Percentiles rank a stretch among this genome's conserved stretches.
These are phyloP conservation scores for Sporothrix mexicana DNA, from an alignment of 2,329 filamentous ascomycete genomes.

Conservation along the genomic window DNA sequence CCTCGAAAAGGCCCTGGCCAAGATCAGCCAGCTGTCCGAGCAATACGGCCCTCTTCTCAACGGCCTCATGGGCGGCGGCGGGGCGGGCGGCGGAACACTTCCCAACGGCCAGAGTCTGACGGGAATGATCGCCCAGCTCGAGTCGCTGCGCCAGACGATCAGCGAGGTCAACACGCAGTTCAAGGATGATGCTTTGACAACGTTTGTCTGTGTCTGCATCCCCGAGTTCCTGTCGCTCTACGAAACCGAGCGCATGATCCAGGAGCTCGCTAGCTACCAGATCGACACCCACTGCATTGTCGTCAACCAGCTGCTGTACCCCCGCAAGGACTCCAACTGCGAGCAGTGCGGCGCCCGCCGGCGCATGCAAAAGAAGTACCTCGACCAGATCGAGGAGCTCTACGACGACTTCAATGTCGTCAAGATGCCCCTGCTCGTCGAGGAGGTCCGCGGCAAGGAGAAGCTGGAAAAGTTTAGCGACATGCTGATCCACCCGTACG, in stretches of 20 bases:
- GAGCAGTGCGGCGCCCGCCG: conserved; percentile 93
- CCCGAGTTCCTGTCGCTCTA: conserved; percentile 96
- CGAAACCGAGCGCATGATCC: conserved; percentile 99
- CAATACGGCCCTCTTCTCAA: conserved; percentile 97
- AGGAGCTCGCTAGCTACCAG: conserved; percentile 88
- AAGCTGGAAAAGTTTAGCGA: conserved; percentile 88
- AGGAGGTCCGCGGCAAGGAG: conserved; percentile 95
- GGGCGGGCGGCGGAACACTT: conserved; percentile 55
- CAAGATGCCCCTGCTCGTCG: conserved; percentile 93
- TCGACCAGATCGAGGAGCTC: conserved; percentile 97
- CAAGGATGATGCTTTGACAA: conserved; percentile 94
- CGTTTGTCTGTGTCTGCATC: conserved; percentile 98
- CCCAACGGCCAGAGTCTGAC: conserved; percentile 92
- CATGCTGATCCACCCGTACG: conserved; percentile 78
- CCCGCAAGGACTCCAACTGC: conserved; percentile 80
- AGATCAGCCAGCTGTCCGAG: conserved; percentile 88
- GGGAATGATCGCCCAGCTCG: conserved; percentile 93
- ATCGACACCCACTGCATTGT: conserved; percentile 98
- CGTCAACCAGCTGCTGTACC: conserved; percentile 96
- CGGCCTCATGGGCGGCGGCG: conserved; percentile 79
- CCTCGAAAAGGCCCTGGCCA: conserved; percentile 97
- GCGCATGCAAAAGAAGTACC: conserved; percentile 99
- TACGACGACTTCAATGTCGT: conserved; percentile 99
- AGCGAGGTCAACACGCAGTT: conserved; percentile 96
- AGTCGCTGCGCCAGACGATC: conserved; percentile 90